Conservation (phyloP, 2,329 filamentous ascomycete genomes). For the Lecanicillium sp. region DNA sequence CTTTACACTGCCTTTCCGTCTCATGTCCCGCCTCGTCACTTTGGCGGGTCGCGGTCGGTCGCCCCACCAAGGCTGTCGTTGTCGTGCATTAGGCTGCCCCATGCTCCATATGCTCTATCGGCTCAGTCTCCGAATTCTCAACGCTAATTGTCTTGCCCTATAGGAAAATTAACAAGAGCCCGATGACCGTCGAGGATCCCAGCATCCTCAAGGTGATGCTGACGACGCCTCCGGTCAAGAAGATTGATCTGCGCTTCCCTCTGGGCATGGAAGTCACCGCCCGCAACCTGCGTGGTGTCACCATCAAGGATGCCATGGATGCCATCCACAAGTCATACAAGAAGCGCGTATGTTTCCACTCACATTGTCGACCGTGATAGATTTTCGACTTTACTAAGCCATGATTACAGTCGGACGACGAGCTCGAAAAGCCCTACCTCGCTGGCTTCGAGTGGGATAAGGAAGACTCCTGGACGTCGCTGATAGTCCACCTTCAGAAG, state of each 20-base stretch:
- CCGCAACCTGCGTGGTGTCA: constrained; percentile 88
- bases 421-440: constrained; percentile 80
- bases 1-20: neutral
- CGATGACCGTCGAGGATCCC: constrained; percentile 71
- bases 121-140: neutral
- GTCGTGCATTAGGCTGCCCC: constrained; percentile 9
- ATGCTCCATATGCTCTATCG: constrained; percentile 2
- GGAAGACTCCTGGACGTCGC: constrained; percentile 80
- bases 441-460: constrained; percentile 96
- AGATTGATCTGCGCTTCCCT: constrained; percentile 89
- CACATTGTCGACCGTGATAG: no score
- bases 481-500: constrained; percentile 81
- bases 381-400: neutral
- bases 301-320: constrained; percentile 93
- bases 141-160: neutral
- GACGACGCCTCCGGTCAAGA: constrained; percentile 78
- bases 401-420: constrained; percentile 73
- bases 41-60: constrained; percentile 1
- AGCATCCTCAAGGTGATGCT: constrained; percentile 77
- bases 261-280: constrained; percentile 82
- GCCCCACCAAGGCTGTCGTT: neutral
- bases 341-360: constrained; percentile 67
- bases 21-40: neutral
- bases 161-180: constrained; percentile 93
- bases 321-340: constrained; percentile 95